Evolutionary conservation across 164 flowering plant species (phyloP).

Genomic region (Malania oleifera): DNA sequence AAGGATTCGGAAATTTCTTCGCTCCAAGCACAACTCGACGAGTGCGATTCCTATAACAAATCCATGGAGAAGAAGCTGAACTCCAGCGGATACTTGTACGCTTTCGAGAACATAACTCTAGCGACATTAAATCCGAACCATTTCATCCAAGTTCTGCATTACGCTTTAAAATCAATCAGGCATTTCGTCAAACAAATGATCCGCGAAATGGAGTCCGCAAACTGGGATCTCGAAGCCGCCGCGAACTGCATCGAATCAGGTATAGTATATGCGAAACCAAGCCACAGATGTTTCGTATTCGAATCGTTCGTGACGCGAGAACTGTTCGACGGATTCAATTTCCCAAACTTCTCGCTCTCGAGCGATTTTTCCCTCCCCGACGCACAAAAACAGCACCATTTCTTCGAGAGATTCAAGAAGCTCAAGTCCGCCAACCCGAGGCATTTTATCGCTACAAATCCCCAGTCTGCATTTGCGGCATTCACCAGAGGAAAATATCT

Average conservation of each 20-base stretch:
- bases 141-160: conserved; percentile 48
- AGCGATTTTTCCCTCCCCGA: conserved; percentile 14
- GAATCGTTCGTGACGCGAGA: conserved; percentile 61
- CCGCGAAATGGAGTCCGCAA: conserved; percentile 62
- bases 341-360: conserved; percentile 27
- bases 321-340: conserved; percentile 61
- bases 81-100: conserved; percentile 42
- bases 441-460: conserved; percentile 34
- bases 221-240: conserved; percentile 69
- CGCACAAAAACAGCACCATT: neutral
- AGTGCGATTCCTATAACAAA: conserved; percentile 25
- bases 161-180: conserved; percentile 44
- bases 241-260: conserved; percentile 37
- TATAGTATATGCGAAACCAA: conserved; percentile 26
- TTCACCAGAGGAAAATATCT: conserved; percentile 57
- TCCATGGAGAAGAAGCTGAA: conserved; percentile 52
- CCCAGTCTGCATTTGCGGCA: conserved; percentile 41
- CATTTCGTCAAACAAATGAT: conserved; percentile 60
- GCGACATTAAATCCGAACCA: conserved; percentile 41
- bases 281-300: conserved; percentile 44
- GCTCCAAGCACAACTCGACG: conserved; percentile 34
- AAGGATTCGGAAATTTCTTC: conserved; percentile 34
- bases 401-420: conserved; percentile 45
- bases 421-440: conserved; percentile 35
- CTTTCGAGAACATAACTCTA: conserved; percentile 37